These are phyloP conservation scores for Colletotrichum sp. DNA, from an alignment of 2,329 filamentous ascomycete genomes.

Conservation along the genomic window DNA sequence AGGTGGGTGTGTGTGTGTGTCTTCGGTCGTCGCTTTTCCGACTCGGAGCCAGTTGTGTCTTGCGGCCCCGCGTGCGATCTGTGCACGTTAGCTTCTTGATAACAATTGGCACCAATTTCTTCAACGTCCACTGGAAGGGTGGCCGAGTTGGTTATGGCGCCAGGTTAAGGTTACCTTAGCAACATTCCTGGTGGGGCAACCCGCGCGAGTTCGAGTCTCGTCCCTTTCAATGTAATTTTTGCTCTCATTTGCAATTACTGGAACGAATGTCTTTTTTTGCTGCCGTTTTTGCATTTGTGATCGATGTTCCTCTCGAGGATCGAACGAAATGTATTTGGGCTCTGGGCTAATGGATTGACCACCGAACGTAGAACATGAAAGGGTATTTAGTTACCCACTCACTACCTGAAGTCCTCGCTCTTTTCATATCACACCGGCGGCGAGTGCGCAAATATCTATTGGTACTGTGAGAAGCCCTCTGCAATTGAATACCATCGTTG, in stretches of 20 bases:
- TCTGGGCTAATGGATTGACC: too few relatives aligned
- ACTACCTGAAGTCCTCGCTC: background rate
- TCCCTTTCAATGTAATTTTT: background rate
- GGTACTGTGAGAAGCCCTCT: background rate
- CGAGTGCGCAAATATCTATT: background rate
- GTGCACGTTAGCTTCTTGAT: accelerated
- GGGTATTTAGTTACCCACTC: too few relatives aligned
- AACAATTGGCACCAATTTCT: accelerated
- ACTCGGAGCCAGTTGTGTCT: background rate
- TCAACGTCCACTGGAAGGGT: background rate
- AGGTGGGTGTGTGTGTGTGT: background rate
- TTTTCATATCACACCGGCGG: background rate
- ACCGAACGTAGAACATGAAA: too few relatives aligned
- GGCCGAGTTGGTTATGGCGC: background rate
- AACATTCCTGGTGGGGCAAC: background rate
- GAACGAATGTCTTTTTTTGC: too few relatives aligned
- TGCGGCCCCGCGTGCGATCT: background rate
- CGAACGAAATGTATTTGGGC: too few relatives aligned
- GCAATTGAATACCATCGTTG: background rate
- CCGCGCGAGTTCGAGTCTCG: background rate
- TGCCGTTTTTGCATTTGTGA: too few relatives aligned
- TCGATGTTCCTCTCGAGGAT: too few relatives aligned
- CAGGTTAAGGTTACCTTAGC: background rate
- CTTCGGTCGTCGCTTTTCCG: background rate
- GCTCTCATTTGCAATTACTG: background rate